Conservation (phyloP, 2,329 filamentous ascomycete species). For the Sporothrix globosa region DNA sequence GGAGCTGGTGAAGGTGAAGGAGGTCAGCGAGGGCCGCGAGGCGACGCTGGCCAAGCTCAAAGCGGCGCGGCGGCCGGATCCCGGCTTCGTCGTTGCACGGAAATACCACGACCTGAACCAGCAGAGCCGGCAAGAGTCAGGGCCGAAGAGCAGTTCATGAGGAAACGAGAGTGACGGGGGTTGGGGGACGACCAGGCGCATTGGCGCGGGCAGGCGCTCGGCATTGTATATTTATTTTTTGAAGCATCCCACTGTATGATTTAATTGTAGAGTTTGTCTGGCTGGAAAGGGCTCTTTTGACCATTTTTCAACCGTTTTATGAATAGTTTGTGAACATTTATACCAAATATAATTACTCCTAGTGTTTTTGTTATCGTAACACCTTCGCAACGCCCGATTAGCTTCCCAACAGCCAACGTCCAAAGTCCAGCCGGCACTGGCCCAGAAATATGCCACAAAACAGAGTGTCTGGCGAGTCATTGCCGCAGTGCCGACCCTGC, state of each 20-base stretch:
- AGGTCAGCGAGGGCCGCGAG: slow-evolving; percentile 67
- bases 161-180: background rate
- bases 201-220: background rate
- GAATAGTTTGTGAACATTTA: background rate
- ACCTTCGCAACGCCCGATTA: background rate
- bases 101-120: slow-evolving; percentile 23
- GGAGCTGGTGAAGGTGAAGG: slow-evolving; percentile 81
- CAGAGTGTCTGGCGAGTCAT: background rate
- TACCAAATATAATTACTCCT: background rate
- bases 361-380: background rate
- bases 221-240: slow-evolving; percentile 16
- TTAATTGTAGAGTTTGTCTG: slow-evolving; percentile 5
- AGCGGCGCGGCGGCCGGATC: slow-evolving; percentile 71
- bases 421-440: no score
- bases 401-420: no score
- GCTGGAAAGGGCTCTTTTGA: background rate
- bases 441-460: background rate
- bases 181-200: background rate
- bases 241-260: slow-evolving; percentile 23
- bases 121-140: slow-evolving; percentile 8
- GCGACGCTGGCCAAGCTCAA: slow-evolving; percentile 70
- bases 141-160: slow-evolving; percentile 23
- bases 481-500: background rate
- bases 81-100: slow-evolving; percentile 60
- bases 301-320: no score